Base-by-base conservation (phyloP, 768 basidiomycete genomes). In the Suillus cothurnatus region DNA sequence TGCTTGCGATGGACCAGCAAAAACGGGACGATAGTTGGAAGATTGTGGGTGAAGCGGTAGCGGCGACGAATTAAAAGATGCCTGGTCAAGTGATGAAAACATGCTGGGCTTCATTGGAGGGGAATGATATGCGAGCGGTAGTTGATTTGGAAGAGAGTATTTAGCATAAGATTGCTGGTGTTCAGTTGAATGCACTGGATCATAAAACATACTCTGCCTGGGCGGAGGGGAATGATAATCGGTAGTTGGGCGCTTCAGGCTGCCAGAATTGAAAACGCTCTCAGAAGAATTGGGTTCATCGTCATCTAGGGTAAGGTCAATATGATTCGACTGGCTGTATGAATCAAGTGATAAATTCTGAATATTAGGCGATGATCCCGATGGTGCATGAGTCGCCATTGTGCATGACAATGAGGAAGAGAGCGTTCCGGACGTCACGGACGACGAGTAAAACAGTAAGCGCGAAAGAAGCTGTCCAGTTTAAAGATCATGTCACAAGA, bases 301-400 rank as follows among this genome's bases (percentile, higher is more conserved):
- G 75, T 90, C 89, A 77, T 89, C 90, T 66, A 81, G 78, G 31
- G 89, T 91, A 66, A 92, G 82, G 81, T 91, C 90, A 74, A 92
- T 92, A 69, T 82, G 85, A 69, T 85, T 81, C 17, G 82, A 78
- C 68, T 81, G 81, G 64, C 77, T 77, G 66, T 80, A 76, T 26
- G 77, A 74, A 11, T 78, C 79, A 62, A 80, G 64, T 36, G 81
- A 77, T 57, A 79, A 76, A 73, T 69, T 77, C 60, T 70, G 76
- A 59, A 76, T 74, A 60, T 73, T 73, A 58, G 73, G 73, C 50
- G 73, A 71, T 62, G 76, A 76, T 67, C 70, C 72, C 72, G 67
- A 72, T 58, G 69, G 70, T 68, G 69, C 71, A 68, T 77, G 75
- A 43, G 63, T 76, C 60, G 61, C 67, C 68, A 75, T 76, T 70